Evolutionary conservation across 352 stramenopile species (phyloP), one percentile per base, ranked within the genome.

Genomic region (Phytophthora ramorum): DNA sequence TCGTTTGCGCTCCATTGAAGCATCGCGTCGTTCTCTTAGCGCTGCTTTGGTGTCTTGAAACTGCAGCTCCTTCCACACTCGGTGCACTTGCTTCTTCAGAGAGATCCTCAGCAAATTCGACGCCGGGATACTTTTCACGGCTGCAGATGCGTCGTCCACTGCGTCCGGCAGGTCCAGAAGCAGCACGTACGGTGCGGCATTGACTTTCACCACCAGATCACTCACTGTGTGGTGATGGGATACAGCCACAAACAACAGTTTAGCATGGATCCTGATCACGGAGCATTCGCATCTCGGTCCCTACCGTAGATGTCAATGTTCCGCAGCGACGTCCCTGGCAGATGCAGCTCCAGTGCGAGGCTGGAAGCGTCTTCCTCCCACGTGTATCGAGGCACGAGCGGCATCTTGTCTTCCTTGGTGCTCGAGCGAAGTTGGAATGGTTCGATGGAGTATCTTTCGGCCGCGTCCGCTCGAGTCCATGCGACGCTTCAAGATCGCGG

Each of bases 201-300:
- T 95, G 40, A 95, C 64, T 57, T 95, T 95, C n/a, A 95, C 24
- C 16, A 93, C 71, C 24, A 93, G 46, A 56, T 93, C 85, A 60
- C 85, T 92, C 26, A 93, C 85, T 95, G 52, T 20, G 9, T 45
- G 38, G 14, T 17, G 14, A n/a, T 17, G 35, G 14, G 17, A 5
- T 10, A 40, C n/a, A 58, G 35, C 30, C 46, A 59, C 26, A 26
- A 58, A 22, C 7, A 41, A 17, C 13, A 41, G 12, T 41, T 41
- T 41, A 41, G 35, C 13, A 9, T 40, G 8, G 9, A 12, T 26
- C 4, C 28, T n/a, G 41, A 24, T 13, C 0, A 24, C n/a, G 17
- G 19, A 50, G 1, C 35, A 19, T 19, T n/a, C 13, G 5, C 9
- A 1, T 8, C 4, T 1, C 9, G 4, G 20, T 40, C 35, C 66